These are phyloP conservation scores for Candida qinlingensis DNA, from an alignment of 805 yeast genomes.

Conservation along the genomic window DNA sequence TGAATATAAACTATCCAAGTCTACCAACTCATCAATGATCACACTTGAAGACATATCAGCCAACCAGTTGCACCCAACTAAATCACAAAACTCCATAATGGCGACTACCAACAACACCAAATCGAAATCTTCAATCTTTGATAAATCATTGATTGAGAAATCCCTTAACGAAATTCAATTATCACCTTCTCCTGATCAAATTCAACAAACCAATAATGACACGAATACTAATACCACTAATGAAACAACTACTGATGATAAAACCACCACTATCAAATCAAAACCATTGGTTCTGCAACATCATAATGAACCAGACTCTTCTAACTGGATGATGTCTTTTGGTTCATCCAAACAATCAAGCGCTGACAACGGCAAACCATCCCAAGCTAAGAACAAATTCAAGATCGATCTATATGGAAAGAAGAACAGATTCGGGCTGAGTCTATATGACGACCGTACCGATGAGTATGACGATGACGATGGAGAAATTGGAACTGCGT, in stretches of 20 bases:
- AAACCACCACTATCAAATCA: background rate
- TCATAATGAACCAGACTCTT: background rate
- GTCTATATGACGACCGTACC: slow-evolving; percentile 16
- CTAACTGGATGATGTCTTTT: slow-evolving; percentile 9
- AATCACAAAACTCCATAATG: slow-evolving; percentile 2
- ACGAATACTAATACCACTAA: background rate
- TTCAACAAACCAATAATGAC: slow-evolving; percentile 4
- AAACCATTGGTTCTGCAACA: background rate
- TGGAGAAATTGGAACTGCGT: slow-evolving; percentile 4
- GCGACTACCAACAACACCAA: background rate
- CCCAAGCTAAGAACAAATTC: slow-evolving; percentile 8
- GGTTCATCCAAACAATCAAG: background rate
- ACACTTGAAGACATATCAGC: slow-evolving; percentile 1
- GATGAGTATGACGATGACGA: slow-evolving; percentile 8
- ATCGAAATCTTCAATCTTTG: slow-evolving; percentile 16
- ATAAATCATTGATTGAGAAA: slow-evolving; percentile 21
- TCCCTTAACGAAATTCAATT: slow-evolving; percentile 15
- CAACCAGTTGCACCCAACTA: background rate
- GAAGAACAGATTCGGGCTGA: slow-evolving; percentile 21
- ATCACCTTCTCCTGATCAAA: background rate
- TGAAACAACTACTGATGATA: background rate
- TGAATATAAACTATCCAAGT: slow-evolving; percentile 3
- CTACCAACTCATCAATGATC: slow-evolving; percentile 2
- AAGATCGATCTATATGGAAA: slow-evolving; percentile 25
- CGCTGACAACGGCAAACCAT: background rate